phyloP scores from a whole-genome alignment of 2,329 filamentous ascomycete species.

The Penicillium sp. region DNA sequence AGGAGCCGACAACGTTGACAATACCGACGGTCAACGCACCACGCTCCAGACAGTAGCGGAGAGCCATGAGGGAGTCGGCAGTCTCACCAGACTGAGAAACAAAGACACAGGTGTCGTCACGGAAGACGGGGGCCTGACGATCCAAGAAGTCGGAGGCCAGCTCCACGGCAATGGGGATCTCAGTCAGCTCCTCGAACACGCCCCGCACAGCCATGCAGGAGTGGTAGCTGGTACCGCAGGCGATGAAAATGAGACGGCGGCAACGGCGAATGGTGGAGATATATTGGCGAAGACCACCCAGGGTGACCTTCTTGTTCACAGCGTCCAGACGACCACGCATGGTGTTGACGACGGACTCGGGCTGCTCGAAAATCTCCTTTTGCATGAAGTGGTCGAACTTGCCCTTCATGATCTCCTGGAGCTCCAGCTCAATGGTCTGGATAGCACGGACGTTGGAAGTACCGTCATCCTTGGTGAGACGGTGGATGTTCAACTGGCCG shows the following conservation, averaged over 20 bases:
- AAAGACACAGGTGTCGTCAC: constrained; percentile 98
- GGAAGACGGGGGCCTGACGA: constrained; percentile 94
- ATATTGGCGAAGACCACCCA: constrained; percentile 94
- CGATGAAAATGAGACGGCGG: constrained; percentile 97
- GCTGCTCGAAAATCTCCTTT: constrained; percentile 99
- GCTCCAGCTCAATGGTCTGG: constrained; percentile 96
- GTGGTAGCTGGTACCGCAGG: constrained; percentile 97
- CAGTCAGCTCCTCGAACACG: constrained; percentile 94
- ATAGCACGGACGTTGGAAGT: constrained; percentile 97
- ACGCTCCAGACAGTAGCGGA: constrained; percentile 96
- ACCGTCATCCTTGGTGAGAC: constrained; percentile 93
- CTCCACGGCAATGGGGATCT: constrained; percentile 97
- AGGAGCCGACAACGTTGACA: constrained; percentile 97
- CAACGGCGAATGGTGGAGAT: constrained; percentile 95
- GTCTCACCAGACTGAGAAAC: constrained; percentile 99
- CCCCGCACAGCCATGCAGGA: constrained; percentile 99
- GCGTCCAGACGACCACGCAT: constrained; percentile 98
- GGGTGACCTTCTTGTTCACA: constrained; percentile 90
- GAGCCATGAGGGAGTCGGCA: constrained; percentile 93
- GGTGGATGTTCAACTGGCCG: constrained; percentile 98
- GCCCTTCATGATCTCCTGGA: constrained; percentile 99
- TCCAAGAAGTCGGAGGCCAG: constrained; percentile 98
- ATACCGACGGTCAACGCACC: constrained; percentile 96
- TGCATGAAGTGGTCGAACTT: constrained; percentile 99
- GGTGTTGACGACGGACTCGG: constrained; percentile 98